These are phyloP conservation scores for Phytophthora macrochlamydospora DNA, from an alignment of 352 stramenopile species.

Conservation along the genomic window DNA sequence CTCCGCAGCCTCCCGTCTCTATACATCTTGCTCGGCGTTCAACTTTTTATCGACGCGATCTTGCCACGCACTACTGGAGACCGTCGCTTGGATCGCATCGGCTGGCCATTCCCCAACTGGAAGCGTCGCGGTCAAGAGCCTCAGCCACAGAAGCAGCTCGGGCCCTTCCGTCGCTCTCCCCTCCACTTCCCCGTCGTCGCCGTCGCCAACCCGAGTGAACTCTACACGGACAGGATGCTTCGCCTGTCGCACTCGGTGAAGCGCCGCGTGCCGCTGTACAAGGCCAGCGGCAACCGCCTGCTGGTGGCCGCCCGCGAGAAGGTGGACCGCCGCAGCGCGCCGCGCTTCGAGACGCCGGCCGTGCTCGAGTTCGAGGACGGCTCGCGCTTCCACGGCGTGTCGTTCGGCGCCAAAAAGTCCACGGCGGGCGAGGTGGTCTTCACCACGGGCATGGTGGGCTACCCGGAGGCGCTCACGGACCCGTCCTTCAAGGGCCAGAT, in stretches of 20 bases:
- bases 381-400: conserved; percentile 76
- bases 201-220: conserved; percentile 6
- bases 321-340: conserved; percentile 77
- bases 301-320: conserved; percentile 65
- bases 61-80: conserved; percentile 7
- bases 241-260: conserved; percentile 69
- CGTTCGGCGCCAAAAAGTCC: conserved; percentile 82
- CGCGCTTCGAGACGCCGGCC: conserved; percentile 81
- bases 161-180: neutral
- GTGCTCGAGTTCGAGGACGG: conserved; percentile 88
- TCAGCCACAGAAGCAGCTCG: neutral
- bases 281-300: conserved; percentile 67
- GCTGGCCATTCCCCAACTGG: conserved; percentile 48
- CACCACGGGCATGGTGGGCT: conserved; percentile 99
- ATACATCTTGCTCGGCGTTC: conserved; percentile 15
- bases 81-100: conserved; percentile 4
- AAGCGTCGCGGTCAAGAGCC: conserved; percentile 38
- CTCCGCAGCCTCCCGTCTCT: conserved; percentile 33
- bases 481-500: conserved; percentile 97
- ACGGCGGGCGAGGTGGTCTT: conserved; percentile 93
- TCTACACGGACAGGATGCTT: conserved; percentile 47
- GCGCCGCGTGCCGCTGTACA: conserved; percentile 67
- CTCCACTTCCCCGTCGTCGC: neutral
- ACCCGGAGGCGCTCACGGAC: conserved; percentile 97
- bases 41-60: conserved; percentile 20